Conservation (phyloP, 78 protist species). For the Dictyostelium intermedium region DNA sequence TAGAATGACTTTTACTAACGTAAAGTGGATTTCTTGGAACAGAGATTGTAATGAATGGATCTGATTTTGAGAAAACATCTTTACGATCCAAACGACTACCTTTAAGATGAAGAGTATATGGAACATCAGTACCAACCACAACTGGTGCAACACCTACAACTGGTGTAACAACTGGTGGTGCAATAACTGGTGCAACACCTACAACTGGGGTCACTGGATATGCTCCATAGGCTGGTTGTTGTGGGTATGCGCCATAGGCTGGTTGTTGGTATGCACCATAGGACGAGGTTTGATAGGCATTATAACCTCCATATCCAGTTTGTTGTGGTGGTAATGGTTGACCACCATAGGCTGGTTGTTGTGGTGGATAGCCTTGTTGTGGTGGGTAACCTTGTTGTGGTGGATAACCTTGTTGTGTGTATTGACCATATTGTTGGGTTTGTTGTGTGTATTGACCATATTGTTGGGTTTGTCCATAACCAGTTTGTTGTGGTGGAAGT, state of each 20-base stretch:
- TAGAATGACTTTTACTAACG: background rate
- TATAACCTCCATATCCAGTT: constrained; percentile 22
- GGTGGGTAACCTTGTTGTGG: constrained; percentile 14
- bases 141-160: constrained; percentile 2
- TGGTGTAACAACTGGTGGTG: background rate
- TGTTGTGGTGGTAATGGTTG: constrained; percentile 63
- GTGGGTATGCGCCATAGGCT: constrained; percentile 20
- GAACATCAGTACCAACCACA: constrained; percentile 11
- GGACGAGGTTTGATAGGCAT: background rate
- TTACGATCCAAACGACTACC: constrained; percentile 60
- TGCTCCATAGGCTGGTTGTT: background rate
- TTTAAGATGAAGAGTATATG: constrained; percentile 30
- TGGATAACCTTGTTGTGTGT: background rate
- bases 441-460: constrained; percentile 21
- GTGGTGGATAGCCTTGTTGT: constrained; percentile 30
- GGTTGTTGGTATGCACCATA: constrained; percentile 18
- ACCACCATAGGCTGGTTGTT: background rate
- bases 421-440: constrained; percentile 10
- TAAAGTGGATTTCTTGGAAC: constrained; percentile 62
- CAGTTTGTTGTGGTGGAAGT: constrained; percentile 50
- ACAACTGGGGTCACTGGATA: background rate
- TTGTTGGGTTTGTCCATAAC: background rate
- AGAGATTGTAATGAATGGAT: constrained; percentile 69
- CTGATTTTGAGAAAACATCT: constrained; percentile 63
- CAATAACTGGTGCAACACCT: background rate